phyloP scores from a whole-genome alignment of 78 protist species.

The Diacronema lutheri region DNA sequence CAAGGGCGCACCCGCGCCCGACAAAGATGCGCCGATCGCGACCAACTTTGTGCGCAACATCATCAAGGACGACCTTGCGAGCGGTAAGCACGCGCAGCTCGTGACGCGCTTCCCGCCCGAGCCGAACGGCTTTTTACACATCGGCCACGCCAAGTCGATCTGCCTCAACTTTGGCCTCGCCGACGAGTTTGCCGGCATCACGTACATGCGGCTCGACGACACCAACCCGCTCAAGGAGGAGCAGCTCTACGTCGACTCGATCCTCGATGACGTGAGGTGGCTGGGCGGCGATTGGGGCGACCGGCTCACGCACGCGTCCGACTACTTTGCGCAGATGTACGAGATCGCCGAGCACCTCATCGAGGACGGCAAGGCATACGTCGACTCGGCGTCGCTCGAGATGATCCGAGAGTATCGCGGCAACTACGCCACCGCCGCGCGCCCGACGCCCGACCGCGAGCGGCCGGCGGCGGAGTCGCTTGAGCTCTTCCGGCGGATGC shows the following conservation, averaged over 20 bases:
- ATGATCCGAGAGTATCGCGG: constrained; percentile 46
- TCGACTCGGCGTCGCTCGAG: constrained; percentile 26
- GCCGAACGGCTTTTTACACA: constrained; percentile 69
- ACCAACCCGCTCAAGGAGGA: constrained; percentile 67
- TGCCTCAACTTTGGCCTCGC: constrained; percentile 58
- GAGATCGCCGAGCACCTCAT: constrained; percentile 47
- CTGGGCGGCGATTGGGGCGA: constrained; percentile 16
- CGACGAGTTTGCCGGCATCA: constrained; percentile 16
- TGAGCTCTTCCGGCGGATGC: constrained; percentile 40
- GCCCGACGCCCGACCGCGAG: constrained; percentile 39
- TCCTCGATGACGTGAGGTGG: constrained; percentile 36
- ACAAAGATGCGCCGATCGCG: no score
- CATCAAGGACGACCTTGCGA: background rate
- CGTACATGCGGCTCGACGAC: constrained; percentile 63
- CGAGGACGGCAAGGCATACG: constrained; percentile 59
- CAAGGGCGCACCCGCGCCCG: no score
- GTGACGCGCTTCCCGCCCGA: constrained; percentile 57
- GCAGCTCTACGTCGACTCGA: constrained; percentile 42
- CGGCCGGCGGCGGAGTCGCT: constrained; percentile 56
- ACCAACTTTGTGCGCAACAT: background rate
- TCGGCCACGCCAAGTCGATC: constrained; percentile 67
- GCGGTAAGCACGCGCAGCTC: background rate
- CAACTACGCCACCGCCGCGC: background rate
- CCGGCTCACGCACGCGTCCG: constrained; percentile 44
- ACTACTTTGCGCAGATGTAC: constrained; percentile 53